A percentile compares a stretch with the other conserved stretches of the same genome.
Conservation (phyloP, 2,329 filamentous ascomycete species). For the Sarocladium oryzae region DNA sequence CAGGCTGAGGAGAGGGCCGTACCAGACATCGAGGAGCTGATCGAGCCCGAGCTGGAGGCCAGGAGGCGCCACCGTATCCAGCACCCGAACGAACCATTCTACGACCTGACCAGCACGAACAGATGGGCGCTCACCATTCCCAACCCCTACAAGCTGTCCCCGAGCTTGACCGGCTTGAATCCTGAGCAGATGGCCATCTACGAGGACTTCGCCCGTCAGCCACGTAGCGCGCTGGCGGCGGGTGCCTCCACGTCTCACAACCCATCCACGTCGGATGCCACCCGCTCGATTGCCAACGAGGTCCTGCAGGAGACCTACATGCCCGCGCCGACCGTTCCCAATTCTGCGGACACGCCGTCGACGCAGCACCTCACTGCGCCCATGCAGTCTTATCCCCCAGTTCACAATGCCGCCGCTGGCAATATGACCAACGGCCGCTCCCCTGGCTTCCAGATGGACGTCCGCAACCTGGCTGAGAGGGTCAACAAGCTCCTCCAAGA, state of each 20-base stretch:
- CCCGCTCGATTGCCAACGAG: slow-evolving; percentile 56
- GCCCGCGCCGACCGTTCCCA: slow-evolving; percentile 50
- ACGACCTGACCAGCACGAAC: slow-evolving; percentile 67
- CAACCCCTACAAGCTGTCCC: slow-evolving; percentile 82
- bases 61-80: slow-evolving; percentile 69
- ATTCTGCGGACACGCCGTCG: slow-evolving; percentile 52
- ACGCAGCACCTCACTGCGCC: slow-evolving; percentile 47
- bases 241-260: slow-evolving; percentile 49
- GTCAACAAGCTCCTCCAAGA: slow-evolving; percentile 53
- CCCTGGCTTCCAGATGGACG: slow-evolving; percentile 42
- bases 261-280: slow-evolving; percentile 53
- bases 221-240: slow-evolving; percentile 48
- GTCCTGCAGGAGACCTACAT: slow-evolving; percentile 57
- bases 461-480: slow-evolving; percentile 45
- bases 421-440: slow-evolving; percentile 44
- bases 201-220: slow-evolving; percentile 87
- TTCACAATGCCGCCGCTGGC: slow-evolving; percentile 33
- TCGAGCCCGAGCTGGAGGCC: slow-evolving; percentile 71
- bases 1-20: slow-evolving; percentile 90
- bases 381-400: slow-evolving; percentile 48
- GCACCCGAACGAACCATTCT: slow-evolving; percentile 76
- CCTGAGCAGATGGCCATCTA: slow-evolving; percentile 92
- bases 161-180: slow-evolving; percentile 65
- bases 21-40: slow-evolving; percentile 90
- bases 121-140: slow-evolving; percentile 93